Percentiles rank a stretch among this genome's conserved stretches.
Conservation (phyloP, 1,284 basidiomycete genomes). For the Vanrija sp. region DNA sequence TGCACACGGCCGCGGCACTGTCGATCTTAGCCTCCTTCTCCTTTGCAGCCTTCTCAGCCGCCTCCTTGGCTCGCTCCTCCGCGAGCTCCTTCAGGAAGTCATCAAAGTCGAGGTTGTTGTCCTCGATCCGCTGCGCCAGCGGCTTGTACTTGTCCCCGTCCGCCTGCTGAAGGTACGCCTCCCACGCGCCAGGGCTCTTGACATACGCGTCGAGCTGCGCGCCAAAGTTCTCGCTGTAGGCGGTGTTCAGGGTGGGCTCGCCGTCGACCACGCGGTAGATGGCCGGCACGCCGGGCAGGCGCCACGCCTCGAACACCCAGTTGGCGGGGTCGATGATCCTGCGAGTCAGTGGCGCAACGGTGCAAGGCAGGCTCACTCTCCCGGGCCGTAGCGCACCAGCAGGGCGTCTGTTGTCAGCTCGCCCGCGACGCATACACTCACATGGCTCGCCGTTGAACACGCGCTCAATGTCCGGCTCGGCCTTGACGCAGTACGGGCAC, state of each 20-base stretch:
- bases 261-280: background rate
- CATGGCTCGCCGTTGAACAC: no score
- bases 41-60: background rate
- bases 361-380: no score
- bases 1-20: background rate
- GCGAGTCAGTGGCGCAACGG: no score
- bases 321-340: no score
- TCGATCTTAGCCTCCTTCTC: background rate
- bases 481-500: no score
- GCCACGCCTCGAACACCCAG: no score
- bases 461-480: no score
- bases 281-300: background rate
- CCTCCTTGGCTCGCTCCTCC: background rate
- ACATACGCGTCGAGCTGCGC: background rate
- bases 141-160: background rate
- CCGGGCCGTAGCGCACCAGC: no score
- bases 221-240: no score
- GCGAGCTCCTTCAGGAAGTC: background rate
- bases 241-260: background rate
- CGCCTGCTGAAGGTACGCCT: background rate
- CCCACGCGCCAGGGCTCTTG: background rate
- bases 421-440: no score
- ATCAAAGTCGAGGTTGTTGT: background rate
- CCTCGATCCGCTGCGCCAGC: background rate
- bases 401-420: no score